phyloP scores from a whole-genome alignment of 257 asterid species.

The Eucommia ulmoides region DNA sequence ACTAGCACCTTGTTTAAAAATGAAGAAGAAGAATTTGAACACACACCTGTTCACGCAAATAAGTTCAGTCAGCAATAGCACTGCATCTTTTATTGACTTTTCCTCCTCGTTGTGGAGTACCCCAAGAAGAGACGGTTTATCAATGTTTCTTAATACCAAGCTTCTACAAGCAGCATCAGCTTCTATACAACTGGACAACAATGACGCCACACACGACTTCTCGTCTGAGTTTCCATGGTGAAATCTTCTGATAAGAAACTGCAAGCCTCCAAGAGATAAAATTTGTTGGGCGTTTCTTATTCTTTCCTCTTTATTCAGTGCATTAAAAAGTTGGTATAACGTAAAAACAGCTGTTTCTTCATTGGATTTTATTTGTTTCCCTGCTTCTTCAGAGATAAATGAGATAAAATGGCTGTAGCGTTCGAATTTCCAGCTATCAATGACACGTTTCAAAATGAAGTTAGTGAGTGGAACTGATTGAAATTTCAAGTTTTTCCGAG shows the following conservation, averaged over 20 bases:
- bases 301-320: conserved; percentile 39
- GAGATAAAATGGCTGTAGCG: conserved; percentile 26
- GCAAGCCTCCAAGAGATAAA: conserved; percentile 46
- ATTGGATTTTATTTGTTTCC: conserved; percentile 9
- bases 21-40: conserved; percentile 6
- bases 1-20: no score
- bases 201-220: conserved; percentile 25
- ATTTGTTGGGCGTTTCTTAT: conserved; percentile 23
- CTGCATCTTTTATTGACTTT: conserved; percentile 22
- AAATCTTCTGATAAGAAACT: conserved; percentile 40
- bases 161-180: conserved; percentile 38
- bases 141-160: conserved; percentile 30
- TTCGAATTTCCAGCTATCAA: conserved; percentile 49
- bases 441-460: conserved; percentile 50
- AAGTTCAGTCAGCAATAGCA: conserved; percentile 36
- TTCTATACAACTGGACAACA: conserved; percentile 43
- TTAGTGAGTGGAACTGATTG: conserved; percentile 43
- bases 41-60: conserved; percentile 80
- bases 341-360: conserved; percentile 25
- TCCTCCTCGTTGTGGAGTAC: conserved; percentile 29
- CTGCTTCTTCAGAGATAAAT: conserved; percentile 21
- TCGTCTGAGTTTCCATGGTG: conserved; percentile 28
- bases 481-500: conserved; percentile 33
- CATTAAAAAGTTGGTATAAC: conserved; percentile 33
- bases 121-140: conserved; percentile 26